Conservation (phyloP, 2,329 filamentous ascomycete genomes). For the Cryphonectria parasitica region DNA sequence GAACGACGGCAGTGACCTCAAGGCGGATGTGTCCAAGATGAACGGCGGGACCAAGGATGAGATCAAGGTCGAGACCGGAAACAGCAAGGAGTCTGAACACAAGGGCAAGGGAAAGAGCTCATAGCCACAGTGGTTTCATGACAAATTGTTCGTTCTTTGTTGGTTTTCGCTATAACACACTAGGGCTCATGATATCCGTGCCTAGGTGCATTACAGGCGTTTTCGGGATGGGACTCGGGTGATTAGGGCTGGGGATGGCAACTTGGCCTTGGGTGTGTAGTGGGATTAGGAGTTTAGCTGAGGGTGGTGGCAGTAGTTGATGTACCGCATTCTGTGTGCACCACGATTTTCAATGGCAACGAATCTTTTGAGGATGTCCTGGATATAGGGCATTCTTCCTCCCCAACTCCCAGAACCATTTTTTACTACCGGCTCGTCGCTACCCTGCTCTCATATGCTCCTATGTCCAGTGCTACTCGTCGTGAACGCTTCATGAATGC, state of each 20-base stretch:
- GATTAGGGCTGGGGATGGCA: background rate
- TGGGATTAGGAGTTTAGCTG: conserved; percentile 6
- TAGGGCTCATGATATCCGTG: conserved; percentile 18
- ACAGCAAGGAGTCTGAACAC: conserved; percentile 8
- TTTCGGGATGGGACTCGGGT: background rate
- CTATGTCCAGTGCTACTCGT: background rate
- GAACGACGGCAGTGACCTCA: conserved; percentile 62
- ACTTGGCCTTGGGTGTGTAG: background rate
- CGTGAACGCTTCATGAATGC: background rate
- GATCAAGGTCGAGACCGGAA: conserved; percentile 27
- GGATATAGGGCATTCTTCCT: background rate
- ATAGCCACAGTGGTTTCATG: conserved; percentile 15
- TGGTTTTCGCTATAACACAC: conserved; percentile 18
- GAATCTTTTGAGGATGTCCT: background rate
- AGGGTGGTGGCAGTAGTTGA: background rate
- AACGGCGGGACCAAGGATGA: conserved; percentile 47
- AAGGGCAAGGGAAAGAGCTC: conserved; percentile 25
- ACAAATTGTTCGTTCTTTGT: conserved; percentile 9
- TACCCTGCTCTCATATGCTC: background rate
- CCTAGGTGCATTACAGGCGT: conserved; percentile 27
- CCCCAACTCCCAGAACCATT: background rate
- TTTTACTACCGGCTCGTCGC: background rate
- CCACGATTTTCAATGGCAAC: conserved; percentile 1
- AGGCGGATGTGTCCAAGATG: conserved; percentile 53
- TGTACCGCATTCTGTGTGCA: background rate